Evolutionary conservation across 768 basidiomycete genomes (phyloP).

Genomic region (Lentinula sp.): DNA sequence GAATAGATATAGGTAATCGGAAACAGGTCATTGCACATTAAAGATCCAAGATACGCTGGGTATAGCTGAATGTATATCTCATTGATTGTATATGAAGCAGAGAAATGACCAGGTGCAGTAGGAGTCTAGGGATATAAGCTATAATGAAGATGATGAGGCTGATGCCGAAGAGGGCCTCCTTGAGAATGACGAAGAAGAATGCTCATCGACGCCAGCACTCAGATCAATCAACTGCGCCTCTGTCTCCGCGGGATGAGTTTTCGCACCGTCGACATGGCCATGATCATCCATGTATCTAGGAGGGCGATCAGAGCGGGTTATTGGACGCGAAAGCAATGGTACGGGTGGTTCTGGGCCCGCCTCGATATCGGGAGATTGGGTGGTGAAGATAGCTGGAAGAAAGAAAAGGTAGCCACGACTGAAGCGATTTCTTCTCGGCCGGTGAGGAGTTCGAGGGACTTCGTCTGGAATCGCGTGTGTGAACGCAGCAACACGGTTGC

Average conservation of each 20-base stretch:
- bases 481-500: slow-evolving; percentile 49
- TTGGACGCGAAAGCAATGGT: slow-evolving; percentile 21
- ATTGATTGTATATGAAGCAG: slow-evolving; percentile 6
- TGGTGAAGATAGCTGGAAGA: slow-evolving; percentile 72
- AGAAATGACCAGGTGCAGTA: not conserved
- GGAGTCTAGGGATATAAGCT: not conserved
- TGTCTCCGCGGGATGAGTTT: not conserved
- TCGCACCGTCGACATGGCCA: not conserved
- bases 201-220: slow-evolving; percentile 21
- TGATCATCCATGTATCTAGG: slow-evolving; percentile 1
- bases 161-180: slow-evolving; percentile 1
- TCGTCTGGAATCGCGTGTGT: slow-evolving; percentile 29
- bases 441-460: slow-evolving; percentile 40
- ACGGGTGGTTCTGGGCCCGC: slow-evolving; percentile 23
- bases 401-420: slow-evolving; percentile 71
- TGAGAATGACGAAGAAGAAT: slow-evolving; percentile 3
- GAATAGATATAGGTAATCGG: not conserved
- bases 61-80: not conserved
- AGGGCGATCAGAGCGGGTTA: slow-evolving; percentile 7
- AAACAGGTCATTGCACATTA: not conserved
- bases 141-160: not conserved
- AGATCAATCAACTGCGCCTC: slow-evolving; percentile 7
- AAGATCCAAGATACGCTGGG: not conserved
- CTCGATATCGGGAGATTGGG: slow-evolving; percentile 33
- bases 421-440: slow-evolving; percentile 36